A percentile compares a stretch with the other conserved stretches of the same genome.
Conservation (phyloP, 2,329 filamentous ascomycete species). For the Colletotrichum acutatum region DNA sequence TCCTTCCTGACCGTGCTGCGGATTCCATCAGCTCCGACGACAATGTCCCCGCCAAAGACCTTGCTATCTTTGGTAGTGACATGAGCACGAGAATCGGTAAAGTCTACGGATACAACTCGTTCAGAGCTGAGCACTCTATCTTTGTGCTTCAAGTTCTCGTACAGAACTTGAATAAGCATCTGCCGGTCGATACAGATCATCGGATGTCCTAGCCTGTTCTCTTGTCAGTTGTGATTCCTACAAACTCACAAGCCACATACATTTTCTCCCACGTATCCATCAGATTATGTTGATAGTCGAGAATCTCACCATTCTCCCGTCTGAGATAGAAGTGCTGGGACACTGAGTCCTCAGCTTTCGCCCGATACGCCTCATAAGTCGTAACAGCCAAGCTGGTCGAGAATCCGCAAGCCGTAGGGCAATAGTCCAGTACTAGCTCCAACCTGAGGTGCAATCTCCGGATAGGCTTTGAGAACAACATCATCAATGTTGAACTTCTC, state of each 20-base stretch:
- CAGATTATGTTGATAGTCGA: neutral
- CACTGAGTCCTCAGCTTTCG: neutral
- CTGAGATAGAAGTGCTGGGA: neutral
- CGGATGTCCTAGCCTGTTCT: neutral
- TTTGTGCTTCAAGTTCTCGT: neutral
- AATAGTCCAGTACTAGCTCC: neutral
- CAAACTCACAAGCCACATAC: neutral
- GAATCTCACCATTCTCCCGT: too few relatives aligned
- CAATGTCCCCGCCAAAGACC: neutral
- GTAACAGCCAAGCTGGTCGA: neutral
- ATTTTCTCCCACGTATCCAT: neutral
- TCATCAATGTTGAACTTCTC: neutral
- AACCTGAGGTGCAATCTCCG: neutral
- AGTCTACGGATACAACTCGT: neutral
- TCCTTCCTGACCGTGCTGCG: neutral
- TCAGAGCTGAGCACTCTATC: neutral
- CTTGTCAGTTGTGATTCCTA: too few relatives aligned
- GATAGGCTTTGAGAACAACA: neutral
- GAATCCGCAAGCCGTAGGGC: neutral
- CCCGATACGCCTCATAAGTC: neutral
- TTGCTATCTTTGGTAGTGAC: neutral
- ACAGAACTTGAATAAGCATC: neutral
- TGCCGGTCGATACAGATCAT: neutral
- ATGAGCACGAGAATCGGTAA: neutral
- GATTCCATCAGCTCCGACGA: neutral